phyloP scores from a whole-genome alignment of 2,329 filamentous ascomycete genomes.

The Fusarium sp. region DNA sequence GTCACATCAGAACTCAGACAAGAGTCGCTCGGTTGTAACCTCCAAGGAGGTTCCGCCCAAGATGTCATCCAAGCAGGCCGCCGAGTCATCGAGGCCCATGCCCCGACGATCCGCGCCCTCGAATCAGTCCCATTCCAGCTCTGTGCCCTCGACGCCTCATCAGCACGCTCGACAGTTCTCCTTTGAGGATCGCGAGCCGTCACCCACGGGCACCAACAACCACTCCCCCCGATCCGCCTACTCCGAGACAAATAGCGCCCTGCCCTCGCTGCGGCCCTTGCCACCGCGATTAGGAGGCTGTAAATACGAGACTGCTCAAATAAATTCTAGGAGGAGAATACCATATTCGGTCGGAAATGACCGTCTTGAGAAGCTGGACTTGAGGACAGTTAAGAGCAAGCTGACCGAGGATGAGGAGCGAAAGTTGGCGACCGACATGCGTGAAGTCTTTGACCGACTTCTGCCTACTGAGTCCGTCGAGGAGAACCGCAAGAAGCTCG shows the following conservation, averaged over 20 bases:
- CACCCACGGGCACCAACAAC: constrained; percentile 81
- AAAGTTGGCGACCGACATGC: constrained; percentile 86
- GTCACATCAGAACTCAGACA: constrained; percentile 69
- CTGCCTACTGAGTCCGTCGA: constrained; percentile 87
- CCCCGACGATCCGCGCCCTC: constrained; percentile 51
- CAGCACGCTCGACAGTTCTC: constrained; percentile 89
- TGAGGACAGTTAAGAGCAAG: constrained; percentile 80
- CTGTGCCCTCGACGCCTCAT: constrained; percentile 93
- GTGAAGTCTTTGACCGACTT: constrained; percentile 87
- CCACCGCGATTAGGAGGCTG: constrained; percentile 76
- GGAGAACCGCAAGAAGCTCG: constrained; percentile 79
- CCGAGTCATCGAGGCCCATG: constrained; percentile 52
- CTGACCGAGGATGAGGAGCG: constrained; percentile 81
- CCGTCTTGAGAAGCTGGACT: constrained; percentile 79
- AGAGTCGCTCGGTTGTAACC: constrained; percentile 75
- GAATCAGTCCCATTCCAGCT: constrained; percentile 78
- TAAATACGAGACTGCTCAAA: constrained; percentile 90
- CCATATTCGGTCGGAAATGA: constrained; percentile 92
- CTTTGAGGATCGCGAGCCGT: constrained; percentile 83
- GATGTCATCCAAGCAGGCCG: constrained; percentile 64
- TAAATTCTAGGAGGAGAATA: constrained; percentile 87
- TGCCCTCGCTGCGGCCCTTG: constrained; percentile 78
- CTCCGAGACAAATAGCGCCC: constrained; percentile 85
- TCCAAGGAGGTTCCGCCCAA: constrained; percentile 68
- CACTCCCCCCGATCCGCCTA: constrained; percentile 93